phyloP scores from a whole-genome alignment of 192 early-diverging fungal species.

The Coemansia sp. region DNA sequence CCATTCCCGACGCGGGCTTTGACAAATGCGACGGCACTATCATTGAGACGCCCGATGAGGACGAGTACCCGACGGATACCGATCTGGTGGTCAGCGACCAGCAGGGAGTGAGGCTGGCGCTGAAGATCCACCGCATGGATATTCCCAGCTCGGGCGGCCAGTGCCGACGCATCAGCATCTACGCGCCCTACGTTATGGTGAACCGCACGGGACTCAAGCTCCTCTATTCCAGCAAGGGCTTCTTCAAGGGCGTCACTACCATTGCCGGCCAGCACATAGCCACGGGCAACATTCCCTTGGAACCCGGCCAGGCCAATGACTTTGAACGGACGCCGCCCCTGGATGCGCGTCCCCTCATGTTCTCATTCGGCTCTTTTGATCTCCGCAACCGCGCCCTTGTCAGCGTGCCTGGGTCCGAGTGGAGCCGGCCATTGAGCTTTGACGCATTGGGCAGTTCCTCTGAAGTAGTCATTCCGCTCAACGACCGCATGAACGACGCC shows the following conservation, averaged over 20 bases:
- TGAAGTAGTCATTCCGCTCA: conserved; percentile 68
- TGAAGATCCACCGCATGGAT: conserved; percentile 65
- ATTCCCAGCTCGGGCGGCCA: conserved; percentile 63
- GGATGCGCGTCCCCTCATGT: conserved; percentile 66
- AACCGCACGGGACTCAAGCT: conserved; percentile 88
- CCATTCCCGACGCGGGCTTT: conserved; percentile 75
- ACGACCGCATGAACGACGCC: conserved; percentile 53
- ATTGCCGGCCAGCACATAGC: conserved; percentile 65
- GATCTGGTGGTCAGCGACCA: conserved; percentile 66
- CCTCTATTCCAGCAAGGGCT: conserved; percentile 73
- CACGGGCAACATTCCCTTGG: conserved; percentile 16
- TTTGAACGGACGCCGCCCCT: conserved; percentile 13
- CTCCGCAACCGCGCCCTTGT: conserved; percentile 79
- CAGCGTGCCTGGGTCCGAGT: conserved; percentile 70
- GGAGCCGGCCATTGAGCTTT: conserved; percentile 90
- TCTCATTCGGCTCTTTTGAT: conserved; percentile 87
- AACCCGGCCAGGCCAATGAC: conserved; percentile 14
- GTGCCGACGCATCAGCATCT: conserved; percentile 81
- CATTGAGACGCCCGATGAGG: conserved; percentile 76
- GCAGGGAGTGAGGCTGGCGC: conserved; percentile 61
- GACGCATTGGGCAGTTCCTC: conserved; percentile 89
- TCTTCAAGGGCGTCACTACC: conserved; percentile 72
- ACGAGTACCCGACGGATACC: conserved; percentile 77
- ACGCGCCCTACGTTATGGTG: conserved; percentile 88
- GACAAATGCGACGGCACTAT: conserved; percentile 77